phyloP scores from a whole-genome alignment of 768 basidiomycete species.

The Collybia sordida region DNA sequence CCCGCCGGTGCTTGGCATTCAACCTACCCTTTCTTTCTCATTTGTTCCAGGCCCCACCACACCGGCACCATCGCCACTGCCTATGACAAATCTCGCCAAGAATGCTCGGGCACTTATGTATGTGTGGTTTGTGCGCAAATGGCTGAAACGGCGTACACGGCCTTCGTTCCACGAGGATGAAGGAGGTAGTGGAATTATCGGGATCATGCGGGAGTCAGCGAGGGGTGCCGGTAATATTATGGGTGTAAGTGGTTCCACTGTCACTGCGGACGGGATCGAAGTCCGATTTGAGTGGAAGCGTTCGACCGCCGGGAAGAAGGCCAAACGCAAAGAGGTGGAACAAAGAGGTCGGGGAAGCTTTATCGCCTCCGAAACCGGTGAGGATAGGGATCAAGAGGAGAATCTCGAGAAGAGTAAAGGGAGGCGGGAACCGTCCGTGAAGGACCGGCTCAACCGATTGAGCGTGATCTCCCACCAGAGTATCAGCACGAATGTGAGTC shows the following conservation, averaged over 20 bases:
- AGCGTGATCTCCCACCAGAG: constrained; percentile 42
- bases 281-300: constrained; percentile 82
- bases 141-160: constrained; percentile 58
- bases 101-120: constrained; percentile 43
- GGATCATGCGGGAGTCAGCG: constrained; percentile 17
- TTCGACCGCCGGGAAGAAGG: constrained; percentile 18
- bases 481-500: constrained; percentile 27
- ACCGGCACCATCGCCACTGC: constrained; percentile 7
- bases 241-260: background rate
- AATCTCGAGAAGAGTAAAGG: constrained; percentile 33
- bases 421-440: constrained; percentile 12
- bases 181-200: constrained; percentile 43
- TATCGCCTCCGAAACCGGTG: constrained; percentile 7
- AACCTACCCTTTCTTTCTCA: constrained; percentile 60
- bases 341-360: background rate
- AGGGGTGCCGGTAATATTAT: constrained; percentile 6
- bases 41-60: constrained; percentile 20
- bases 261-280: constrained; percentile 50
- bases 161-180: constrained; percentile 17
- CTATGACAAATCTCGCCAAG: constrained; percentile 5
- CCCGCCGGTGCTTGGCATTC: constrained; percentile 60
- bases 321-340: constrained; percentile 9
- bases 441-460: constrained; percentile 25
- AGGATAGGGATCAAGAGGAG: constrained; percentile 52
- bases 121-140: constrained; percentile 74